phyloP scores from a whole-genome alignment of 345 rosid species.

The Passiflora organensis region DNA sequence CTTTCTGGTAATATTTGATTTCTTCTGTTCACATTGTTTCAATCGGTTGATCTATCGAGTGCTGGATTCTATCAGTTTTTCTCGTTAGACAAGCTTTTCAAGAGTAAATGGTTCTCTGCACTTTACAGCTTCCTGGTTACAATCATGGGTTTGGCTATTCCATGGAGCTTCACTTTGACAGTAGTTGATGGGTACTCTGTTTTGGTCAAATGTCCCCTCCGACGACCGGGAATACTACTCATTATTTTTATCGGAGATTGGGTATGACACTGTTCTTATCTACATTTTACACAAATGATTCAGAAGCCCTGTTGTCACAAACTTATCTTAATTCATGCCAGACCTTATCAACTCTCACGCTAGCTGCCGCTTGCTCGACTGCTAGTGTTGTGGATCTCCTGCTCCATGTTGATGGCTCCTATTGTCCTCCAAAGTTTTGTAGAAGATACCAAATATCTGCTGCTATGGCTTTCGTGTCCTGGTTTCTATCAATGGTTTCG shows the following conservation, averaged over 20 bases:
- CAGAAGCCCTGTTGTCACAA: constrained; percentile 2
- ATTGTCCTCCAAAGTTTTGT: constrained; percentile 53
- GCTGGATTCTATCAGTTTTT: background rate
- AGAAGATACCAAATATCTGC: constrained; percentile 76
- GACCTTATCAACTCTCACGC: constrained; percentile 64
- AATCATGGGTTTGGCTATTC: constrained; percentile 80
- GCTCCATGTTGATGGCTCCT: constrained; percentile 26
- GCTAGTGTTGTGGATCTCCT: constrained; percentile 77
- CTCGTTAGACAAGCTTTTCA: background rate
- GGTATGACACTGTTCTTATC: constrained; percentile 31
- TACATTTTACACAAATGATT: background rate
- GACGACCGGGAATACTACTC: constrained; percentile 50
- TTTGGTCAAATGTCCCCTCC: constrained; percentile 54
- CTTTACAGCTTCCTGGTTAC: constrained; percentile 69
- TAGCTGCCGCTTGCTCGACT: constrained; percentile 77
- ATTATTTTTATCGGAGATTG: constrained; percentile 74
- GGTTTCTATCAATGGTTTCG: constrained; percentile 73
- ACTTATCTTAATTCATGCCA: constrained; percentile 17
- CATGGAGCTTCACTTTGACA: constrained; percentile 81
- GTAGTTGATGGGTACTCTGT: constrained; percentile 75
- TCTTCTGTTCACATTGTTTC: background rate
- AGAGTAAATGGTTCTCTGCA: background rate
- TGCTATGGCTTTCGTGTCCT: constrained; percentile 78
- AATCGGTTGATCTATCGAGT: background rate
- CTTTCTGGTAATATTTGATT: constrained; percentile 58